Base-by-base conservation (phyloP, 1,284 basidiomycete species). In the Chiua sp. region DNA sequence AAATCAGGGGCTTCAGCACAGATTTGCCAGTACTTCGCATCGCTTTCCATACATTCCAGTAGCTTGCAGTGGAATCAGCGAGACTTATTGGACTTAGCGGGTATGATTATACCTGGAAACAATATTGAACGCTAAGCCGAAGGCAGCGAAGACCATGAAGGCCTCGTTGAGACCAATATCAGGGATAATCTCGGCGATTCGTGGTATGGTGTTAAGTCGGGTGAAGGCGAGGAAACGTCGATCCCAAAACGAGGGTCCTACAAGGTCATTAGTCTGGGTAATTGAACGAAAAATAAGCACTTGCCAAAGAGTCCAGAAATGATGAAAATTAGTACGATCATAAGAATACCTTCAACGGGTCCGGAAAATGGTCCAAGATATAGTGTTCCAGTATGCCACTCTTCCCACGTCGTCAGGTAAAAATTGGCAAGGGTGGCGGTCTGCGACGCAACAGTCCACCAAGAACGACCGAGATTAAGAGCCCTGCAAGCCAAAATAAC, bases 401-500 rank as follows among this genome's bases (percentile, higher is more conserved):
- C 97, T 72, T 99, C 97, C 97, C 97, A 98, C 6, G 96, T 98
- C 1, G 94, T 91, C 47, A 98, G 82, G 75, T 98, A 98, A 74
- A 99, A 99, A 77, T 94, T 98, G 63, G 92, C 91, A 20, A 98
- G 83, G 0, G 94, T 92, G 0, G 92, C 93, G 13, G 92, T 81
- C 73, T 97, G 91, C 1, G 91, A 91, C 2, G 91, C 86, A 28
- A 98, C 88, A 2, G 96, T 96, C 96, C 96, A 98, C 92, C 96
- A 98, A 0, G 94, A 96, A 18, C 94, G 83, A 22, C 93, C 94
- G 12, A 98, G 81, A 67, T 97, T 96, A 52, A 98, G 86, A 0
- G 96, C 95, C 51, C 93, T 87, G n/a, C 87, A 81, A 8, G 86
- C 84, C 44, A 98, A 83, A 59, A 97, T 82, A 55, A 89, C 91